Base-by-base conservation (phyloP, 768 basidiomycete genomes). In the Pisolithus sp. region DNA sequence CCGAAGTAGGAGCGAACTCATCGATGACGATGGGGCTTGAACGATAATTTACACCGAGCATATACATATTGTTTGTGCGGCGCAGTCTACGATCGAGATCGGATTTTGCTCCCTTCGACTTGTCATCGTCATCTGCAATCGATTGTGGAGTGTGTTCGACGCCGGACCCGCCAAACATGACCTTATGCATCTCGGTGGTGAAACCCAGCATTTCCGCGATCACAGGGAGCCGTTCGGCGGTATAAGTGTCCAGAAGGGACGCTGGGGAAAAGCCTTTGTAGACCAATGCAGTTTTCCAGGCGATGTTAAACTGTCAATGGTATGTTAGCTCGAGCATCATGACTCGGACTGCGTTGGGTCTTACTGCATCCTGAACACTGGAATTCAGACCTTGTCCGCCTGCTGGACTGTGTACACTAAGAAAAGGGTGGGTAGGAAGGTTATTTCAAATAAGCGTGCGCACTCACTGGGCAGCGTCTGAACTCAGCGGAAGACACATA, bases 261-360 rank as follows among this genome's bases (percentile, higher is more conserved):
- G 55, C 9, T 59, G 34, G 34, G 34, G 34, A 34, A 4, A 34
- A 34, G 12, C 34, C 34, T 15, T 34, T 34, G 34, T 60, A 50
- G 10, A 71, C 73, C 17, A 73, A 62, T 5, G 73, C 64, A 31
- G 75, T 62, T 53, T 75, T 75, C 75, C 73, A 74, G 2, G 59
- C 68, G 9, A 76, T 57, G 53, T 76, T 75, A 52, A 62, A 62
- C 69, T 75, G 45, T 26, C 6, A 28, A 44, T 15, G 21, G 15
- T 4, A 21, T 18, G 8, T 23, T 10, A 10, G 15, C 17, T 18
- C 24, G 6, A 23, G 8, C 7, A 8, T 17, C 10, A 12, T 18
- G 34, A 34, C 12, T 15, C 12, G 34, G 34, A 34, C 2, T 15
- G 34, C 4, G 13, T 34, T 15, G 13, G 37, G 26, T 31, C 28